Evolutionary conservation across 2,329 filamentous ascomycete genomes (phyloP), one percentile per base, ranked within the genome.

Genomic region (Diaporthe sp.): DNA sequence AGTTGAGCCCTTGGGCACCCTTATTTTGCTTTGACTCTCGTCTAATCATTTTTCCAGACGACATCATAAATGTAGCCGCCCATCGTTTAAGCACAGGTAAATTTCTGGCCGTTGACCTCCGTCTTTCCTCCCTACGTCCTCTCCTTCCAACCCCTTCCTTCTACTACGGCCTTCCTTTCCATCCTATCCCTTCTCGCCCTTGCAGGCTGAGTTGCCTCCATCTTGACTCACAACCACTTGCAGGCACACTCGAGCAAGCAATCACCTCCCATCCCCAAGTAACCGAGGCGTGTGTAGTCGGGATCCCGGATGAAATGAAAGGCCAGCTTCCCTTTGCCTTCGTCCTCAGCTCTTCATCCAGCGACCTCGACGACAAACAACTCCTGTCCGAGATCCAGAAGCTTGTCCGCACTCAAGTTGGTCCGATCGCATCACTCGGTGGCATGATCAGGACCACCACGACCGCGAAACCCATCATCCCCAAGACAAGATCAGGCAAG

Each of bases 41-140:
- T 54, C 61, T 75, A 12, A 77, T 42, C 15, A 30, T 28, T 47
- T 25, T 13, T 13, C 2, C 47, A 79, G 96, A 98, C 84, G 96
- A 98, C 82, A 93, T 98, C 75, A 95, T 98, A 81, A 98, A 98
- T 81, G 96, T 98, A n/a, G 96, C 95, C 54, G 95, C 96, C 7
- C 96, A 98, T 85, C 91, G 96, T 19, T 92, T 98, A 76, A 96
- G 94, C 77, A 98, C 95, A 15, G 95, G 94, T 94, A 86, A 79
- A 88, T 82, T 4, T 13, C 22, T 10, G 45, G 33, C 17, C 42
- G 2, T 28, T 9, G 2, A 19, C 8, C 38, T 6, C 15, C 9
- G 15, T 28, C 25, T 17, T 28, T 19, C 5, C 33, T 10, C 6
- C 25, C 22, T 55, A 7, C 28, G 13, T 1, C 1, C 5, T 12